Evolutionary conservation across 805 yeast species (phyloP).

Genomic region (Candida ovalis): DNA sequence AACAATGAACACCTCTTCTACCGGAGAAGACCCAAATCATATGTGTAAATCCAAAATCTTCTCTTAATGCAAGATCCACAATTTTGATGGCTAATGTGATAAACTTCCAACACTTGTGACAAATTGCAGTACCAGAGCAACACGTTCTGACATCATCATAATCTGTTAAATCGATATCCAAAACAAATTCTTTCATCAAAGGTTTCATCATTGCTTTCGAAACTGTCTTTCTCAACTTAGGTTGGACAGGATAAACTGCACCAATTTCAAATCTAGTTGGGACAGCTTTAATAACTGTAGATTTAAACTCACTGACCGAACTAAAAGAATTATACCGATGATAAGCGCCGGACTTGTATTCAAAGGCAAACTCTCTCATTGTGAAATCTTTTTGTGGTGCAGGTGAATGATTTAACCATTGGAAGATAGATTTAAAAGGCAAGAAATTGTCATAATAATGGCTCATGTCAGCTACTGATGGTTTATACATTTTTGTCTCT

Average conservation of each 20-base stretch:
- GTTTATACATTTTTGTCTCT: conserved; percentile 20
- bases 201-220: conserved; percentile 80
- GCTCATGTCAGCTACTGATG: conserved; percentile 60
- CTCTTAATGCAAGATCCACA: conserved; percentile 64
- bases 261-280: conserved; percentile 96
- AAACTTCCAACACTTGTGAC: conserved; percentile 90
- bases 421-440: conserved; percentile 77
- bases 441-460: conserved; percentile 66
- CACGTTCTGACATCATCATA: conserved; percentile 93
- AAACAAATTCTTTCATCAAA: conserved; percentile 78
- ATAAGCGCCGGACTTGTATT: conserved; percentile 81
- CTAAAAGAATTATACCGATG: conserved; percentile 81
- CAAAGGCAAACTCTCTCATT: conserved; percentile 91
- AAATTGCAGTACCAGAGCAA: conserved; percentile 80
- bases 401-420: conserved; percentile 87
- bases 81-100: conserved; percentile 80
- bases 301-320: conserved; percentile 66
- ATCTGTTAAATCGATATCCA: conserved; percentile 97
- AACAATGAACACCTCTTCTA: conserved; percentile 98
- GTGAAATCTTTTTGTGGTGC: conserved; percentile 72
- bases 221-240: conserved; percentile 75
- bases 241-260: conserved; percentile 83
- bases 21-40: conserved; percentile 96
- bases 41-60: conserved; percentile 86
- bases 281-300: conserved; percentile 64